phyloP scores from a whole-genome alignment of 805 yeast genomes.

The Brettanomyces bruxellensis region DNA sequence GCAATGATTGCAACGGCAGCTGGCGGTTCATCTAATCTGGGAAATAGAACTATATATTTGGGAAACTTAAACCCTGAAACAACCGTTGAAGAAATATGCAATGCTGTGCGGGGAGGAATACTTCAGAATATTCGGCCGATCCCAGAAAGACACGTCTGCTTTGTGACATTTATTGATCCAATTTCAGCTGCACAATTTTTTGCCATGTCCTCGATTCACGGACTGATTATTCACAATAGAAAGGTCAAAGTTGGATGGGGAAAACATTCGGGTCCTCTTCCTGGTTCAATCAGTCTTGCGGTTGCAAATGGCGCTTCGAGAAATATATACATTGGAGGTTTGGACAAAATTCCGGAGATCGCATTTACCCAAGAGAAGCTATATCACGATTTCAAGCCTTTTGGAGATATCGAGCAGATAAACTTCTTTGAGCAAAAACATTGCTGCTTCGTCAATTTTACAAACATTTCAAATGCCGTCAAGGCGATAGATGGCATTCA shows the following conservation, averaged over 20 bases:
- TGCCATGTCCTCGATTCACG: constrained; percentile 88
- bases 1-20: constrained; percentile 95
- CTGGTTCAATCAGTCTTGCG: constrained; percentile 79
- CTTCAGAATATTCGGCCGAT: constrained; percentile 75
- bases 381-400: constrained; percentile 64
- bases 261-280: constrained; percentile 86
- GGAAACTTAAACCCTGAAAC: constrained; percentile 87
- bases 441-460: constrained; percentile 88
- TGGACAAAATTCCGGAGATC: constrained; percentile 24
- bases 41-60: constrained; percentile 86
- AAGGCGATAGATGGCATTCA: constrained; percentile 88
- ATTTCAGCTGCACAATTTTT: constrained; percentile 96
- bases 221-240: constrained; percentile 76
- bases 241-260: constrained; percentile 97
- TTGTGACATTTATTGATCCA: constrained; percentile 92
- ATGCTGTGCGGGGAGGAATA: constrained; percentile 91
- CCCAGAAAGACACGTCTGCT: constrained; percentile 83
- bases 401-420: constrained; percentile 93
- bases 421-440: constrained; percentile 75
- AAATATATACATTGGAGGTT: constrained; percentile 76
- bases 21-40: constrained; percentile 86
- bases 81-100: constrained; percentile 87
- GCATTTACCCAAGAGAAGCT: constrained; percentile 37
- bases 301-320: constrained; percentile 92
- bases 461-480: constrained; percentile 85